These are phyloP conservation scores for Penicillium silybi DNA, from an alignment of 495 filamentous ascomycete species.

Conservation along the genomic window DNA sequence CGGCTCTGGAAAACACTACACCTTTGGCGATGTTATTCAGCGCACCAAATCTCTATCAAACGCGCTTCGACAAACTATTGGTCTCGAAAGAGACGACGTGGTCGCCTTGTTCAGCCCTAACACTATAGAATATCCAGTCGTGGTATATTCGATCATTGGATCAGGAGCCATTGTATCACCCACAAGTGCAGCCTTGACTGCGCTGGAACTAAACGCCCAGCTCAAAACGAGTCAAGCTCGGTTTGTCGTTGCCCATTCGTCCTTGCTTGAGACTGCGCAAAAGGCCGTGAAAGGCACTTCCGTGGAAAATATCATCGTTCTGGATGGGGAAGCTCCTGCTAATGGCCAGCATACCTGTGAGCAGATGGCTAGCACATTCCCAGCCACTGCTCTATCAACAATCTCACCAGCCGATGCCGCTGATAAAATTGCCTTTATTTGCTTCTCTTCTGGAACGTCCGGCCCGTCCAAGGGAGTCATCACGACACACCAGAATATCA, in stretches of 20 bases:
- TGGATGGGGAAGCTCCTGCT: slow-evolving; percentile 8
- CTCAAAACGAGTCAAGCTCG: slow-evolving; percentile 70
- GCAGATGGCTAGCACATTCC: slow-evolving; percentile 15
- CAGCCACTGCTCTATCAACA: slow-evolving; percentile 1
- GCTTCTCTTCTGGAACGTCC: slow-evolving; percentile 23
- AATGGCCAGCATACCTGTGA: slow-evolving; percentile 19
- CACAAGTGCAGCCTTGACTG: slow-evolving; percentile 76
- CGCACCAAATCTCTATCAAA: slow-evolving; percentile 66
- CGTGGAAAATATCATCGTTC: slow-evolving; percentile 14
- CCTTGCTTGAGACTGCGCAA: slow-evolving; percentile 54
- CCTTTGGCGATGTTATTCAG: slow-evolving; percentile 56
- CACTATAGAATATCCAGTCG: slow-evolving; percentile 58
- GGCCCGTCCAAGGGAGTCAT: slow-evolving; percentile 45
- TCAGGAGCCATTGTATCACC: slow-evolving; percentile 72
- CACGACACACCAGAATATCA: slow-evolving; percentile 71
- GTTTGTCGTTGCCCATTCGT: slow-evolving; percentile 63
- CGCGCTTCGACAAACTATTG: slow-evolving; percentile 62
- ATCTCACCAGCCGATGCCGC: slow-evolving; percentile 10
- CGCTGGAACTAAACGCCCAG: slow-evolving; percentile 79
- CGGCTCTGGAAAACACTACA: slow-evolving; percentile 63
- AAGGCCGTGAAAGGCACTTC: slow-evolving; percentile 51
- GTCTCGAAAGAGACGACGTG: slow-evolving; percentile 70
- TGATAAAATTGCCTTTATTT: slow-evolving; percentile 12
- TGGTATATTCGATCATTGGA: slow-evolving; percentile 69
- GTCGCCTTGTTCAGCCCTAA: slow-evolving; percentile 64